Evolutionary conservation across 73 alveolate species (phyloP).

Genomic region (Symbiodinium natans): DNA sequence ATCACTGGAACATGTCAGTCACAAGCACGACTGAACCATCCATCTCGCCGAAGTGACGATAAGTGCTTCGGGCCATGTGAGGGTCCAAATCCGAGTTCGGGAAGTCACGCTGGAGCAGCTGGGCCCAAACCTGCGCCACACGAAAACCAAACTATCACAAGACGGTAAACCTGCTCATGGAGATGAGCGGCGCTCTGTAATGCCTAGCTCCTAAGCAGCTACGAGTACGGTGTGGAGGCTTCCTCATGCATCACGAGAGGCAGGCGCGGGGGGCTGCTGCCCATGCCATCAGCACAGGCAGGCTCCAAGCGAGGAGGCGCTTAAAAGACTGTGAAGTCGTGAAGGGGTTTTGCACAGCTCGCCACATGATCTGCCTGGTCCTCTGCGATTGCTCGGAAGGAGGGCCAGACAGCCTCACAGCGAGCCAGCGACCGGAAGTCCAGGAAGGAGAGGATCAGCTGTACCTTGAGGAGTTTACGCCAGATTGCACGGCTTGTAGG

Average conservation of each 20-base stretch:
- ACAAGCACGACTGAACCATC: background rate
- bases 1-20: too few species aligned
- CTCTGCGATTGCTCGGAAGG: conserved; percentile 49
- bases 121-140: conserved; percentile 23
- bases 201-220: too few species aligned
- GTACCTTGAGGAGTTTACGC: conserved; percentile 45
- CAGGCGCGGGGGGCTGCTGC: too few species aligned
- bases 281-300: too few species aligned
- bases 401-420: conserved; percentile 60
- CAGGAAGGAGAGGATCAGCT: conserved; percentile 55
- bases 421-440: conserved; percentile 47
- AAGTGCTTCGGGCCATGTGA: background rate
- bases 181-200: too few species aligned
- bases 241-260: too few species aligned
- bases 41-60: background rate
- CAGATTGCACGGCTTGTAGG: too few species aligned
- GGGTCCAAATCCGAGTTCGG: background rate
- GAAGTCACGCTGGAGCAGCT: conserved; percentile 23
- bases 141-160: background rate
- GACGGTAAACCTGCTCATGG: too few species aligned
- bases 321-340: too few species aligned
- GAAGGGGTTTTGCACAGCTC: too few species aligned
- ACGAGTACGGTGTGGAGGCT: too few species aligned
- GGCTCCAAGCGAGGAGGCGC: too few species aligned
- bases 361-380: background rate